These are phyloP conservation scores for Phalaenopsis aphrodite DNA, from an alignment of 106 monocot species.

Conservation along the genomic window DNA sequence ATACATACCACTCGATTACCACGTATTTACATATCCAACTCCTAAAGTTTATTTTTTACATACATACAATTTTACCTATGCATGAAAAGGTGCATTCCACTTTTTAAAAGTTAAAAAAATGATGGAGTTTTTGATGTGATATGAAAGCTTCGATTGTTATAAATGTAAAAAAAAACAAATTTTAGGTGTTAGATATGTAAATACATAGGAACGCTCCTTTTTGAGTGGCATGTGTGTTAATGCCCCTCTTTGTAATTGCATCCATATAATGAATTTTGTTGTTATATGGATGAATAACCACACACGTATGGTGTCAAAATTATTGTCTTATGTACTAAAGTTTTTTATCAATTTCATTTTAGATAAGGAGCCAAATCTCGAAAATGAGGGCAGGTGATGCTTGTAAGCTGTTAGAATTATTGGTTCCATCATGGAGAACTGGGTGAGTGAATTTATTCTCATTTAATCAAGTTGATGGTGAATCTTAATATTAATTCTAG, in stretches of 20 bases:
- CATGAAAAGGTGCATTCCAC: too few relatives aligned
- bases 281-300: neutral
- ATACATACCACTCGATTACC: too few relatives aligned
- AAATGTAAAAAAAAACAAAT: too few relatives aligned
- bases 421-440: conserved; percentile 54
- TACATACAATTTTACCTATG: too few relatives aligned
- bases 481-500: neutral
- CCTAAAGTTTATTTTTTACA: too few relatives aligned
- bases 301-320: neutral
- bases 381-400: conserved; percentile 46
- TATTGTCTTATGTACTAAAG: neutral
- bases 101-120: too few relatives aligned
- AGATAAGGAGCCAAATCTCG: conserved; percentile 51
- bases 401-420: conserved; percentile 36
- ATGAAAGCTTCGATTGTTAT: too few relatives aligned
- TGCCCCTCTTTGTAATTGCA: neutral
- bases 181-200: too few relatives aligned
- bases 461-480: neutral
- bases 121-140: too few relatives aligned
- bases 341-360: neutral
- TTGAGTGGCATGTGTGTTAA: too few relatives aligned
- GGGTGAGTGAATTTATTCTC: conserved; percentile 25
- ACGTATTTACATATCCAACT: too few relatives aligned
- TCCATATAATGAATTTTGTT: neutral
- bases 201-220: too few relatives aligned